Evolutionary conservation across 176 grass and related monocot genomes (phyloP).

Genomic region (Carex myosuroides): DNA sequence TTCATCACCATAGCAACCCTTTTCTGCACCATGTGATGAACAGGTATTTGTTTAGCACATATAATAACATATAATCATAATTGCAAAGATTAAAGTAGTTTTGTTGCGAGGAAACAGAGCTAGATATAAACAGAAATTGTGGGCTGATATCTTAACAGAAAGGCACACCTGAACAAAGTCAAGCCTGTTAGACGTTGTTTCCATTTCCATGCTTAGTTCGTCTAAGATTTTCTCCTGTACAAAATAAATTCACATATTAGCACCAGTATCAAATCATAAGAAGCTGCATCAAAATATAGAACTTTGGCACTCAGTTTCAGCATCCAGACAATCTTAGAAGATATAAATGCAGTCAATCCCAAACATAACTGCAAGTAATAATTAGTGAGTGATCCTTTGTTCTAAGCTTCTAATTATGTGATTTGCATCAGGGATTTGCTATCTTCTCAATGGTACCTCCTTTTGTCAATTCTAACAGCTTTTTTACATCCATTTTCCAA

Average conservation of each 20-base stretch:
- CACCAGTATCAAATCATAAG: neutral
- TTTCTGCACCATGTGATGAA: conserved; percentile 42
- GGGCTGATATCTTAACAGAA: neutral
- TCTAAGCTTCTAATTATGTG: neutral
- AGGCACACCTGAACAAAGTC: conserved; percentile 76
- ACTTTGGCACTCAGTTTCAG: neutral
- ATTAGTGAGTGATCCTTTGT: neutral
- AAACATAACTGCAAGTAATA: neutral
- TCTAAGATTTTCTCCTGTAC: conserved; percentile 75
- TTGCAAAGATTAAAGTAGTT: neutral
- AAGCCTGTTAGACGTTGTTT: conserved; percentile 78
- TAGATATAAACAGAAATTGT: neutral
- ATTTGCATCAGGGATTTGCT: neutral
- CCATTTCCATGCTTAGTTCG: conserved; percentile 84
- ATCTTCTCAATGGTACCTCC: neutral
- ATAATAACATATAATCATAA: neutral
- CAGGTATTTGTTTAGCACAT: neutral
- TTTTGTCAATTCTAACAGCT: neutral
- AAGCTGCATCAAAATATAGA: neutral
- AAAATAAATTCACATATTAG: neutral
- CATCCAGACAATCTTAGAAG: neutral
- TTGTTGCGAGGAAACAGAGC: neutral
- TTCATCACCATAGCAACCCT: conserved; percentile 95
- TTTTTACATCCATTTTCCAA: conserved; percentile 2
- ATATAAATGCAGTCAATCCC: neutral